These are phyloP conservation scores for Kazachstania kunashirensis DNA, from an alignment of 805 yeast species.

Conservation along the genomic window DNA sequence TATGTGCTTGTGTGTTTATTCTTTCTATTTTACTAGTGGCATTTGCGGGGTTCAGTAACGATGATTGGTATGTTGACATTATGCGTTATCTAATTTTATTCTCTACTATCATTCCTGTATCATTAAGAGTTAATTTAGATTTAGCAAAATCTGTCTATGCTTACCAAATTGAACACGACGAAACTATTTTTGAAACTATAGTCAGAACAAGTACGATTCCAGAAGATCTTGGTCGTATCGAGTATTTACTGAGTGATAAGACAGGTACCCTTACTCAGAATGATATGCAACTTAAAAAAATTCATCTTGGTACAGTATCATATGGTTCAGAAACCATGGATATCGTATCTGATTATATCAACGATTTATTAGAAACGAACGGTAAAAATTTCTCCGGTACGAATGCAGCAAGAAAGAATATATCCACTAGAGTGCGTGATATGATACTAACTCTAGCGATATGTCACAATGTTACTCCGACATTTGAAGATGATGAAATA, in stretches of 20 bases:
- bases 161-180: slow-evolving; percentile 84
- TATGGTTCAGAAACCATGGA: slow-evolving; percentile 91
- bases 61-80: slow-evolving; percentile 81
- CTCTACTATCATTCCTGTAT: slow-evolving; percentile 93
- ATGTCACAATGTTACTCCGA: slow-evolving; percentile 97
- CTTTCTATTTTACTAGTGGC: slow-evolving; percentile 71
- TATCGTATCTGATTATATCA: slow-evolving; percentile 64
- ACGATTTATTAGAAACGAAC: slow-evolving; percentile 17
- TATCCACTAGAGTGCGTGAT: slow-evolving; percentile 69
- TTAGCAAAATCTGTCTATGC: slow-evolving; percentile 95
- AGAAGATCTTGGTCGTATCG: slow-evolving; percentile 93
- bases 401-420: slow-evolving; percentile 47
- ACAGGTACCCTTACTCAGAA: slow-evolving; percentile 97
- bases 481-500: slow-evolving; percentile 63
- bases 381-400: slow-evolving; percentile 9
- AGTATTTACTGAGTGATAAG: slow-evolving; percentile 83
- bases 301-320: slow-evolving; percentile 87
- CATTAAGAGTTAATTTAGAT: slow-evolving; percentile 87
- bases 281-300: slow-evolving; percentile 91
- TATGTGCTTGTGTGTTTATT: slow-evolving; percentile 77
- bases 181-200: slow-evolving; percentile 69
- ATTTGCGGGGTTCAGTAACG: slow-evolving; percentile 59
- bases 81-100: slow-evolving; percentile 85
- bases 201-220: slow-evolving; percentile 97
- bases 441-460: slow-evolving; percentile 73